Evolutionary conservation across 2,329 filamentous ascomycete species (phyloP).

Genomic region (Venturia oleaginea): DNA sequence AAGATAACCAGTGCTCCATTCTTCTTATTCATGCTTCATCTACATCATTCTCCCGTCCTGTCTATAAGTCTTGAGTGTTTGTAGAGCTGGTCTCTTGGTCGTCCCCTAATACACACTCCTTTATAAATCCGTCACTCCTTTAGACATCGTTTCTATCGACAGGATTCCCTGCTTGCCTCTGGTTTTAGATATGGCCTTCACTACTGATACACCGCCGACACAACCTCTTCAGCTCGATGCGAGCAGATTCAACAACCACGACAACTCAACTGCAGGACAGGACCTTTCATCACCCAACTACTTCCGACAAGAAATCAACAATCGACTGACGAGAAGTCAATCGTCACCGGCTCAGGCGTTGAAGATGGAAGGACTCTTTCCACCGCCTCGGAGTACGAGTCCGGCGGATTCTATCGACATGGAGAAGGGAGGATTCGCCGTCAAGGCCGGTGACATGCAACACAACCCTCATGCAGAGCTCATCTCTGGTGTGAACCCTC

Average conservation of each 20-base stretch:
- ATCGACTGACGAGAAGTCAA: background rate
- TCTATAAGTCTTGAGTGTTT: background rate
- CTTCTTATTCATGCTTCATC: constrained; percentile 2
- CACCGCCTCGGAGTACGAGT: background rate
- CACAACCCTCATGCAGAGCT: constrained; percentile 7
- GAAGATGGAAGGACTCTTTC: background rate
- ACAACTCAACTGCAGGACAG: background rate
- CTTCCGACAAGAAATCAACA: background rate
- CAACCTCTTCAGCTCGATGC: background rate
- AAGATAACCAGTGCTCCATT: constrained; percentile 3
- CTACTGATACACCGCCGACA: background rate
- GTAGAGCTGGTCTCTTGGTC: background rate
- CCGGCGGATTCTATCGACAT: background rate
- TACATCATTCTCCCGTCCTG: background rate
- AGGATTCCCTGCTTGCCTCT: background rate
- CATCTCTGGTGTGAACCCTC: constrained; percentile 10
- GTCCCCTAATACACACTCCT: background rate
- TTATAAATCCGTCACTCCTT: background rate
- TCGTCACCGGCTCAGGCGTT: background rate
- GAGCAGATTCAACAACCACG: background rate
- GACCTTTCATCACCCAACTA: background rate
- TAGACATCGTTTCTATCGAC: background rate
- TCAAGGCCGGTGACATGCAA: background rate
- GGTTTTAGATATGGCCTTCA: background rate
- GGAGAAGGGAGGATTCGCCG: background rate